Conservation (phyloP, 169 alveolate species). For the Eimeria sp. region DNA sequence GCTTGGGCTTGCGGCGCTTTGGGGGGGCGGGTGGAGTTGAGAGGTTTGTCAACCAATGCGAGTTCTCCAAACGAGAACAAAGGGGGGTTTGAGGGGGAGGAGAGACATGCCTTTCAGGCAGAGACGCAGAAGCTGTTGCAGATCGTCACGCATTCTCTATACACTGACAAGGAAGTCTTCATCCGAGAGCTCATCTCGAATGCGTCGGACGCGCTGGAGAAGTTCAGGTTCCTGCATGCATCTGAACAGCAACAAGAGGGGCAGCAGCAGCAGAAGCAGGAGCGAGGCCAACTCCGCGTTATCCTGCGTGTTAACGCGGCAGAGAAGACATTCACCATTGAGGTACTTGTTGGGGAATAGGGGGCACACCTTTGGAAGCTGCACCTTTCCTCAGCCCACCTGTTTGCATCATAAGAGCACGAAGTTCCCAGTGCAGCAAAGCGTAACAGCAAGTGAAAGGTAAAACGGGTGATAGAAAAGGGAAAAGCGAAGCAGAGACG, state of each 20-base stretch:
- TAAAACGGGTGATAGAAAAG: neutral
- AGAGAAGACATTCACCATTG: constrained; percentile 71
- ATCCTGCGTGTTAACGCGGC: constrained; percentile 10
- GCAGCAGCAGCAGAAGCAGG: neutral
- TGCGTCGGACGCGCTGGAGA: constrained; percentile 99
- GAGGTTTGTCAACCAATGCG: constrained; percentile 4
- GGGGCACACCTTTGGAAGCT: neutral
- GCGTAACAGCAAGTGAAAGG: neutral
- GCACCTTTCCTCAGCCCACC: neutral
- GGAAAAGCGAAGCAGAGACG: neutral
- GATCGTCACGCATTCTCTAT: constrained; percentile 98
- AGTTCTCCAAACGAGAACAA: neutral
- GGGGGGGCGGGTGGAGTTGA: neutral
- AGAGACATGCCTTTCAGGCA: constrained; percentile 92
- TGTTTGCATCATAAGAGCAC: neutral
- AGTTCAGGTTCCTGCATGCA: constrained; percentile 96
- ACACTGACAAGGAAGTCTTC: constrained; percentile 99
- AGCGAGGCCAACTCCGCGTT: constrained; percentile 34
- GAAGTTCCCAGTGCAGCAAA: neutral
- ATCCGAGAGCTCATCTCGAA: constrained; percentile 99
- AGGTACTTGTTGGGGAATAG: constrained; percentile 18
- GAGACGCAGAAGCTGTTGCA: constrained; percentile 98
- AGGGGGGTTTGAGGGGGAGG: constrained; percentile 3
- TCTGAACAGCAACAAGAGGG: constrained; percentile 28
- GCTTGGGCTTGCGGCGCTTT: neutral